phyloP scores from a whole-genome alignment of 495 filamentous ascomycete genomes.

The Astrothelium macrocarpum region DNA sequence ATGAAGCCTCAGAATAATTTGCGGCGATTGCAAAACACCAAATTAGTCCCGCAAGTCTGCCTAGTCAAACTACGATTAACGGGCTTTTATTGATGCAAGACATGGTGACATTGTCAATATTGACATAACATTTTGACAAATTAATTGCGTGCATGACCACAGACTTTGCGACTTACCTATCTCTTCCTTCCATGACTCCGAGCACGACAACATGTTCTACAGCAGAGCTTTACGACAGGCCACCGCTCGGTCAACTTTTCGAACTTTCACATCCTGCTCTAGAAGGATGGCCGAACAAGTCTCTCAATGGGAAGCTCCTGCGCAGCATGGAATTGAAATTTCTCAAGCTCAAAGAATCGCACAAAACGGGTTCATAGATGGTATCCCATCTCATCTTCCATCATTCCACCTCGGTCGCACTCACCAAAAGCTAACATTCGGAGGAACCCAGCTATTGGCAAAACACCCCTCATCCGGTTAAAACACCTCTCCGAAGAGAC shows the following conservation, averaged over 20 bases:
- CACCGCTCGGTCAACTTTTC: background rate
- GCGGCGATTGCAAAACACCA: too few relatives aligned
- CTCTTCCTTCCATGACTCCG: background rate
- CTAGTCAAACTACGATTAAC: background rate
- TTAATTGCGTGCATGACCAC: background rate
- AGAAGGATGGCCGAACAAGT: slow-evolving; percentile 3
- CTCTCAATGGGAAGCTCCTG: slow-evolving; percentile 1
- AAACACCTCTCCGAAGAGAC: slow-evolving; percentile 83
- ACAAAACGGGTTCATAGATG: slow-evolving; percentile 68
- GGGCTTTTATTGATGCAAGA: background rate
- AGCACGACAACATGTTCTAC: background rate
- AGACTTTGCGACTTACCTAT: background rate
- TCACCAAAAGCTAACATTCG: background rate
- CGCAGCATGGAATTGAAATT: slow-evolving; percentile 49
- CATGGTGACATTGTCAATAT: background rate
- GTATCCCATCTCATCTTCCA: slow-evolving; percentile 40
- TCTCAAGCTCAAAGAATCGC: slow-evolving; percentile 77
- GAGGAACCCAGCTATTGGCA: slow-evolving; percentile 68
- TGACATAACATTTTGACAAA: background rate
- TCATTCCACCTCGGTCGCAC: slow-evolving; percentile 7
- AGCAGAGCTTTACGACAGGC: background rate
- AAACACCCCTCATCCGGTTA: slow-evolving; percentile 86
- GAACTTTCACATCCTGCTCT: background rate
- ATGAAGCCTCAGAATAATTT: background rate
- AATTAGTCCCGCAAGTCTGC: too few relatives aligned